Percentiles rank a stretch among this genome's conserved stretches.
Evolutionary conservation across 2,329 filamentous ascomycete genomes (phyloP).

Genomic region (Talaromyces marneffei): DNA sequence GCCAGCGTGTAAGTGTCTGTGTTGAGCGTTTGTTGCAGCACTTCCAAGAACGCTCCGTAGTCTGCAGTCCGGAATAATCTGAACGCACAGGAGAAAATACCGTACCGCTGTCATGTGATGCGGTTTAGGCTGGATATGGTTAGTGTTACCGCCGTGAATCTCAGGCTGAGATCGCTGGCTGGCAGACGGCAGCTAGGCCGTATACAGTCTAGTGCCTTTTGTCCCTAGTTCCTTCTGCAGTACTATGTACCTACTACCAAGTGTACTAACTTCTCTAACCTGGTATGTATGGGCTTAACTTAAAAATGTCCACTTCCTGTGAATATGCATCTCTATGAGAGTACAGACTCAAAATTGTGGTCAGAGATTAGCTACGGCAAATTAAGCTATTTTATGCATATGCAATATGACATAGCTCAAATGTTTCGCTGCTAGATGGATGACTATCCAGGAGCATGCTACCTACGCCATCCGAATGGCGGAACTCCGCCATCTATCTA

Average conservation of each 20-base stretch:
- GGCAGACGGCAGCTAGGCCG: background rate
- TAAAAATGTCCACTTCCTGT: background rate
- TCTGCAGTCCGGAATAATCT: constrained; percentile 39
- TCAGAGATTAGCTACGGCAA: background rate
- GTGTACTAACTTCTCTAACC: too few species aligned
- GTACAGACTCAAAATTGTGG: background rate
- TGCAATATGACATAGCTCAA: background rate
- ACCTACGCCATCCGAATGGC: background rate
- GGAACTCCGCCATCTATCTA: constrained; percentile 7
- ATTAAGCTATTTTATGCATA: background rate
- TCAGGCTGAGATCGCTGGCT: background rate
- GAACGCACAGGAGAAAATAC: constrained; percentile 35
- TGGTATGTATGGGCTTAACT: too few species aligned
- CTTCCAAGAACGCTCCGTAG: constrained; percentile 40
- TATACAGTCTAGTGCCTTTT: too few species aligned
- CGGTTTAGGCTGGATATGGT: background rate
- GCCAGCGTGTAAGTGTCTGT: background rate
- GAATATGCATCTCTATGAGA: background rate
- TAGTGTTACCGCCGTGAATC: background rate
- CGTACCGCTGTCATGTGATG: constrained; percentile 25
- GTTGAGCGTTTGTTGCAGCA: constrained; percentile 21
- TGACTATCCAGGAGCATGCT: background rate
- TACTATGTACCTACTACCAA: too few species aligned
- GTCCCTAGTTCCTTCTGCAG: too few species aligned
- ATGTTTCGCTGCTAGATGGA: background rate